These are phyloP conservation scores for Ophiocordyceps camponoti-rufipedis DNA, from an alignment of 2,329 filamentous ascomycete species.

Conservation along the genomic window DNA sequence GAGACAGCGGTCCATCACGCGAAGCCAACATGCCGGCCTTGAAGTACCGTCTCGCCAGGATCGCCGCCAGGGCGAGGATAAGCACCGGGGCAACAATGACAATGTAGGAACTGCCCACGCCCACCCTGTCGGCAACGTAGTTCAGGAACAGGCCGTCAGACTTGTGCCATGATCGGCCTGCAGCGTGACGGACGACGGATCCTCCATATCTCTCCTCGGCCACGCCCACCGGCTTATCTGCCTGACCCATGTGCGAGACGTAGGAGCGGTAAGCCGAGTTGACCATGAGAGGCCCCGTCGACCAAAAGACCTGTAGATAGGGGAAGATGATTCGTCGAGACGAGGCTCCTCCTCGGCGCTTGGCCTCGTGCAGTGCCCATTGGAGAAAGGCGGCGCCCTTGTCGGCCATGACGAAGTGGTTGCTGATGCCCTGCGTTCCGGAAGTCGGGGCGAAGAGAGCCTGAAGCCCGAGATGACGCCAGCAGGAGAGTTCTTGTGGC, in stretches of 20 bases:
- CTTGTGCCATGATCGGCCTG: constrained; percentile 8
- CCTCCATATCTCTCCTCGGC: constrained; percentile 4
- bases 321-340: constrained; percentile 6
- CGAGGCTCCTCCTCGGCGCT: constrained; percentile 4
- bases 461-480: constrained; percentile 4
- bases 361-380: constrained; percentile 7
- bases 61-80: neutral
- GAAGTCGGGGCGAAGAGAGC: constrained; percentile 5
- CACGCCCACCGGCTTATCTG: constrained; percentile 2
- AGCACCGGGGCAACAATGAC: neutral
- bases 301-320: constrained; percentile 9
- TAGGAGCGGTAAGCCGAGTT: constrained; percentile 6
- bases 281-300: constrained; percentile 9
- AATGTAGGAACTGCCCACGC: neutral
- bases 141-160: constrained; percentile 6
- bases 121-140: constrained; percentile 5
- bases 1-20: neutral
- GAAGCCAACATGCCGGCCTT: neutral
- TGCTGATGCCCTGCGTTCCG: constrained; percentile 5
- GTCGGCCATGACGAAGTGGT: constrained; percentile 10
- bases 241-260: constrained; percentile 4
- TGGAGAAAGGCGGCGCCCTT: constrained; percentile 4
- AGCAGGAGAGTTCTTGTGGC: constrained; percentile 2
- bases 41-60: neutral
- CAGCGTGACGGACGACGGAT: constrained; percentile 5